Base-by-base conservation (phyloP, 73 alveolate species). In the Blepharisma japonicum region DNA sequence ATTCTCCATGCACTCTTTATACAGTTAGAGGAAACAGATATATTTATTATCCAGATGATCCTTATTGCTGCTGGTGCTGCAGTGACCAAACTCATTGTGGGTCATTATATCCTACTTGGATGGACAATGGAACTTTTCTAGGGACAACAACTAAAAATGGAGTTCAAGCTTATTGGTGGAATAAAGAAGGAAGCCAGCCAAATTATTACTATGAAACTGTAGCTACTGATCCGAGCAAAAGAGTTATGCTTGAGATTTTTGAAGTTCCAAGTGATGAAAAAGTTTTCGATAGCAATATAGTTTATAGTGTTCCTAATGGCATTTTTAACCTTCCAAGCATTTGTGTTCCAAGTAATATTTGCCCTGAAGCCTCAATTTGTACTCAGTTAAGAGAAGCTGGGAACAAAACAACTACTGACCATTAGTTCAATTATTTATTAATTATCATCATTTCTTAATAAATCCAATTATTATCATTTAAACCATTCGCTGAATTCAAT, bases 11-110 rank as follows among this genome's bases (percentile, higher is more conserved):
- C 66, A 51, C 27, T 1, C 66, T 14, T 51, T 14, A 14, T 51
- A 18, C 21, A 18, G 21, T 14, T 18, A 4, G 21, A 7, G 91
- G 91, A 8, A 82, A 78, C 71, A 78, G 91, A 71, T 84, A 47
- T 54, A 8, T 84, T 61, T 80, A 79, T 45, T 84, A 84, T 49
- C 83, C 91, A 45, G 87, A 78, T 9, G 20, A 50, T 9, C 39
- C 46, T 47, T 83, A 78, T 6, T 84, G 91, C 71, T 84, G 91
- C 71, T 79, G 46, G 49, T 84, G 91, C 82, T 84, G 91, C 55
- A 50, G 55, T n/a, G 77, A 77, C 5, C 83, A 78, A 80, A 85
- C 71, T 70, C 87, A 87, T 18, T 84, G 91, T 46, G 86, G 87
- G 50, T 55, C 78, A 74, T 87, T 84, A 81, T 61, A 70, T 42